Percentiles rank a stretch among this genome's conserved stretches.
These are phyloP conservation scores for Wallacemonas collosoma DNA, from an alignment of 208 protist genomes.

Conservation along the genomic window DNA sequence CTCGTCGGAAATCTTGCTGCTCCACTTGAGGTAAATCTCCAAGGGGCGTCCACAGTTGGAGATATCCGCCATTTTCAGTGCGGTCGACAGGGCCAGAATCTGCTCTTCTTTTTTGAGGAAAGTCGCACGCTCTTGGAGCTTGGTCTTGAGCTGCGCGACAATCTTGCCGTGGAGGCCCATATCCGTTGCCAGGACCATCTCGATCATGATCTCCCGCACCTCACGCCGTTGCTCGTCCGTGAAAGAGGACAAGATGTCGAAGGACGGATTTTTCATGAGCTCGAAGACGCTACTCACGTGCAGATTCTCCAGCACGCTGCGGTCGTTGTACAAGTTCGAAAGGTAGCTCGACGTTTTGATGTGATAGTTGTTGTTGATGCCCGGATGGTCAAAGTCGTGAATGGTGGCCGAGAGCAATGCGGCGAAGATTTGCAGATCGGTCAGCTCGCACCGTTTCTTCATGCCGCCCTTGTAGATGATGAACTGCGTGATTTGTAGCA, in stretches of 20 bases:
- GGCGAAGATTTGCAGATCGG: constrained; percentile 86
- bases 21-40: constrained; percentile 92
- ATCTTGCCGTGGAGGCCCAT: constrained; percentile 92
- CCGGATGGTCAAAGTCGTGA: constrained; percentile 98
- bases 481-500: constrained; percentile 89
- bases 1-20: constrained; percentile 89
- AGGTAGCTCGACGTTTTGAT: constrained; percentile 84
- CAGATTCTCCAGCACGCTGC: constrained; percentile 95
- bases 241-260: constrained; percentile 86
- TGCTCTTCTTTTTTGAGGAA: constrained; percentile 86
- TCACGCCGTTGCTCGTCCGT: constrained; percentile 78
- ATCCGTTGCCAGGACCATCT: constrained; percentile 95
- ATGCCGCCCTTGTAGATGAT: constrained; percentile 81
- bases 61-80: constrained; percentile 95
- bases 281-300: constrained; percentile 92
- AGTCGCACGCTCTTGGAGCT: constrained; percentile 57
- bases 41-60: constrained; percentile 91
- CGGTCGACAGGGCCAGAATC: constrained; percentile 84
- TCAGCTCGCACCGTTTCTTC: constrained; percentile 68
- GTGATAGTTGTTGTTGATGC: constrained; percentile 94
- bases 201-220: constrained; percentile 88
- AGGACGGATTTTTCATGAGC: constrained; percentile 83
- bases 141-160: constrained; percentile 64
- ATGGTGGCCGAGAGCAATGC: constrained; percentile 92
- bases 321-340: constrained; percentile 95